Conservation (phyloP, 208 protist species). For the Strigomonas oncopelti region DNA sequence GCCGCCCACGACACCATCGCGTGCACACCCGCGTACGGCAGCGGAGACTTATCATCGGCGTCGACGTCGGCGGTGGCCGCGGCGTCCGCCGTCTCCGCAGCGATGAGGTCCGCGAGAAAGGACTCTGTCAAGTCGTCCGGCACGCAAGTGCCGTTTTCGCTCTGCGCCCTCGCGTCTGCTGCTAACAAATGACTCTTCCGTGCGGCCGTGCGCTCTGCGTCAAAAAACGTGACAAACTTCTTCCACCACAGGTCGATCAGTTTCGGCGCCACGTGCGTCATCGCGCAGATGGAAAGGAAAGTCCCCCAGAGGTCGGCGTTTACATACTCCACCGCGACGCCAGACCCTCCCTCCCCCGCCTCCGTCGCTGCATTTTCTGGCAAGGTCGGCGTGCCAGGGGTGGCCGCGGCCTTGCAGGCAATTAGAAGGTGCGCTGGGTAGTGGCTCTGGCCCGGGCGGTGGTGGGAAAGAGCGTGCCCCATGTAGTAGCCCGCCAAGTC, state of each 20-base stretch:
- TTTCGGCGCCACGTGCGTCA: constrained; percentile 55
- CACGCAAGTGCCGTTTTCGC: neutral
- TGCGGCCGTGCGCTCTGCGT: neutral
- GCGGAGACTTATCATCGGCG: neutral
- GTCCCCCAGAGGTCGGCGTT: constrained; percentile 43
- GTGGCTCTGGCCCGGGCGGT: neutral
- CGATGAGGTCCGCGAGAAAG: neutral
- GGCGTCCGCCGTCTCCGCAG: neutral
- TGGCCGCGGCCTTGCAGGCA: neutral
- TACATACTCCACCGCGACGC: constrained; percentile 2
- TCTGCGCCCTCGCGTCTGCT: neutral
- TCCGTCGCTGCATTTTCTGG: no score
- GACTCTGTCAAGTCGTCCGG: neutral
- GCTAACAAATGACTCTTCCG: neutral
- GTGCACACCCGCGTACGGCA: constrained; percentile 61
- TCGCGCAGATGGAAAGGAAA: constrained; percentile 49
- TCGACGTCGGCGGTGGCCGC: neutral
- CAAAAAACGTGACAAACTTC: constrained; percentile 28
- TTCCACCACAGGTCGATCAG: constrained; percentile 82
- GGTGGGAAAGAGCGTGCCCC: constrained; percentile 48
- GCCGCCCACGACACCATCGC: constrained; percentile 66
- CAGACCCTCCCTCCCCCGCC: neutral
- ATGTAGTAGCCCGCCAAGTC: constrained; percentile 72
- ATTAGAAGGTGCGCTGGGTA: neutral
- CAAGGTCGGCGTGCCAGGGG: neutral